A percentile compares a stretch with the other conserved stretches of the same genome.
Evolutionary conservation across 495 filamentous ascomycete genomes (phyloP).

Genomic region (Aspergillus funiculosus): DNA sequence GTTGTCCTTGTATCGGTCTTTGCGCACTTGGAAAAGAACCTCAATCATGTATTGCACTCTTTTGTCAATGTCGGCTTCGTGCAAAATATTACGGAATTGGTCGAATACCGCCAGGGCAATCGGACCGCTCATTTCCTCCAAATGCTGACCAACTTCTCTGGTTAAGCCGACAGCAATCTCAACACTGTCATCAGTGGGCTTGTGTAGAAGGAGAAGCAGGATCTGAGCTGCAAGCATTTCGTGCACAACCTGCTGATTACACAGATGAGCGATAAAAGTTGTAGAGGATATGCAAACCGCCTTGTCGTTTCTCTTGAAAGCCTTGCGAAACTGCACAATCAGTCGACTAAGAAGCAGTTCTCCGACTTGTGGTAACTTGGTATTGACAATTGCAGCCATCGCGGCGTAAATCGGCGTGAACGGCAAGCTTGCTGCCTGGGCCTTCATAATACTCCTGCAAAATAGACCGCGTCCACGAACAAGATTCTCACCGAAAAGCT

Average conservation of each 20-base stretch:
- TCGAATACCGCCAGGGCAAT: slow-evolving; percentile 90
- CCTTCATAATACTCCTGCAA: slow-evolving; percentile 94
- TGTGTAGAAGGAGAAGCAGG: slow-evolving; percentile 77
- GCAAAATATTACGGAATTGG: slow-evolving; percentile 88
- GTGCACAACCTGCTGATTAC: slow-evolving; percentile 92
- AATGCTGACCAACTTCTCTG: slow-evolving; percentile 82
- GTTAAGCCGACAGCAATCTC: slow-evolving; percentile 94
- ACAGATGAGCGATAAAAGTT: slow-evolving; percentile 89
- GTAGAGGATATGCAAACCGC: slow-evolving; percentile 85
- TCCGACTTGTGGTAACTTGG: slow-evolving; percentile 89
- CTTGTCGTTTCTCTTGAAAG: slow-evolving; percentile 95
- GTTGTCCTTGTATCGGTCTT: slow-evolving; percentile 94
- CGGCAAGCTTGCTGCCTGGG: slow-evolving; percentile 90
- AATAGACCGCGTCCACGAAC: slow-evolving; percentile 86
- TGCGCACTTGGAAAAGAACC: slow-evolving; percentile 92
- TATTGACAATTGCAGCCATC: slow-evolving; percentile 95
- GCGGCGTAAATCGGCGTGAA: slow-evolving; percentile 94
- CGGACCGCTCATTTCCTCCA: slow-evolving; percentile 86
- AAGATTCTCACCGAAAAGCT: slow-evolving; percentile 91
- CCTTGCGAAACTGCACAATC: slow-evolving; percentile 89
- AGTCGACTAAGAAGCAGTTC: slow-evolving; percentile 83
- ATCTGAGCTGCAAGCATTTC: slow-evolving; percentile 91
- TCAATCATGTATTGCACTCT: slow-evolving; percentile 98
- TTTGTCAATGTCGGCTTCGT: slow-evolving; percentile 95
- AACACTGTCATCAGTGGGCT: slow-evolving; percentile 95